These are phyloP conservation scores for Cetradonia linearis DNA, from an alignment of 495 filamentous ascomycete genomes.

Conservation along the genomic window DNA sequence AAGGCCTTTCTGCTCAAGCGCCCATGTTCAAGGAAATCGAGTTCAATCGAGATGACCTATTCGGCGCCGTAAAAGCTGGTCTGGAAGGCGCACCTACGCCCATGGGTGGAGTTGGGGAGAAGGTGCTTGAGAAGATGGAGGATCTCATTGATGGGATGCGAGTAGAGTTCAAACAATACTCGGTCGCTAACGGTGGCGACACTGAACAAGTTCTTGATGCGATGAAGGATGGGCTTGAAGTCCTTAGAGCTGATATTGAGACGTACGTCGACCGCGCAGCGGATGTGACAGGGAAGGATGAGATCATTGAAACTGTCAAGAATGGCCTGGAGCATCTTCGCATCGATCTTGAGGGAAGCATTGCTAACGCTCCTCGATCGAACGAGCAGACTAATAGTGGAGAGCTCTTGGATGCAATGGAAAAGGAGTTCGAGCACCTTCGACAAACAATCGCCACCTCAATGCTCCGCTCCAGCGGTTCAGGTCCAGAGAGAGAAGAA, in stretches of 20 bases:
- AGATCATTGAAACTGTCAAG: constrained; percentile 66
- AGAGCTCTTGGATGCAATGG: constrained; percentile 59
- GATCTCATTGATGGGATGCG: constrained; percentile 67
- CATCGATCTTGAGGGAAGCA: constrained; percentile 57
- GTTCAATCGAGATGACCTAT: constrained; percentile 53
- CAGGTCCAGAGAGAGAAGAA: constrained; percentile 36
- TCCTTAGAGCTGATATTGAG: constrained; percentile 70
- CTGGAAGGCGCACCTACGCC: constrained; percentile 43
- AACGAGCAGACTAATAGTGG: constrained; percentile 36
- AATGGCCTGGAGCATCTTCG: constrained; percentile 62
- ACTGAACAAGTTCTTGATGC: constrained; percentile 76
- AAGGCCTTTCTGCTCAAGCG: constrained; percentile 44
- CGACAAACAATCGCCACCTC: constrained; percentile 51
- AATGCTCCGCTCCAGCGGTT: constrained; percentile 41
- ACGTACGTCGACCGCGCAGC: constrained; percentile 60
- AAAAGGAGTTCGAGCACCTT: constrained; percentile 60
- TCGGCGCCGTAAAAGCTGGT: constrained; percentile 53
- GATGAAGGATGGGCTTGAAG: constrained; percentile 74
- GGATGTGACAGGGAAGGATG: constrained; percentile 59
- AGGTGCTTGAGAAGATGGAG: constrained; percentile 63
- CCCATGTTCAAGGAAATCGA: constrained; percentile 46
- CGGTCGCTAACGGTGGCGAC: constrained; percentile 60
- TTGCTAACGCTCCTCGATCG: constrained; percentile 37
- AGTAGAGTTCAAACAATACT: constrained; percentile 63
- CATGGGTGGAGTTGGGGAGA: constrained; percentile 44